Percentiles rank a stretch among this genome's conserved stretches.
phyloP scores from a whole-genome alignment of 495 filamentous ascomycete species.

The Pyrenula aspistea region DNA sequence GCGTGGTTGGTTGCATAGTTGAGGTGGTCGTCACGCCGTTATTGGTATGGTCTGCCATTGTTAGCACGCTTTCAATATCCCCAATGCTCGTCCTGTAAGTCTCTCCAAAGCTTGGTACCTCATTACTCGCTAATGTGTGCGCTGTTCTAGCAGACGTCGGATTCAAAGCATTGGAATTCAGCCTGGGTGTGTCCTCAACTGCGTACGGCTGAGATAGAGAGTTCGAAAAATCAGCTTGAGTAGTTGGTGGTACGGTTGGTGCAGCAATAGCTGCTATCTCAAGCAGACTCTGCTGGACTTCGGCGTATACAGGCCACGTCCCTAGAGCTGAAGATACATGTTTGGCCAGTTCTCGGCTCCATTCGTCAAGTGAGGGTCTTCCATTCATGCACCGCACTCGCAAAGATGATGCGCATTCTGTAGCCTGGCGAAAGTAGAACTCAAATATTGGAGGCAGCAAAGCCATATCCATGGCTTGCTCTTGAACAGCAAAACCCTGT shows the following conservation, averaged over 20 bases:
- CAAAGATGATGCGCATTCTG: neutral
- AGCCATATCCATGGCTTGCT: neutral
- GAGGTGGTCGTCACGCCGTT: neutral
- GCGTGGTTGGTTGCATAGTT: neutral
- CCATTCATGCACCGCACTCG: neutral
- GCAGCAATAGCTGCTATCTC: no score
- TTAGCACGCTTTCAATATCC: neutral
- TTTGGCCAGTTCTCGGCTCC: neutral
- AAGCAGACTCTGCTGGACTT: no score
- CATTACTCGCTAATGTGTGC: neutral
- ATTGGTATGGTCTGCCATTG: neutral
- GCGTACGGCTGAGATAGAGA: neutral
- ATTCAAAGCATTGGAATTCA: no score
- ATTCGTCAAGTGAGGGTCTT: neutral
- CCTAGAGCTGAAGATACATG: neutral
- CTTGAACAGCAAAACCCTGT: neutral
- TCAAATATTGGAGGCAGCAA: constrained; percentile 33
- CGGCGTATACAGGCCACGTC: neutral
- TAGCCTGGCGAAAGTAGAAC: constrained; percentile 15
- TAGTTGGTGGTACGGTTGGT: no score
- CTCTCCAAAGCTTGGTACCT: neutral
- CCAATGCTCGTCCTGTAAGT: neutral
- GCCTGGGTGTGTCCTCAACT: no score
- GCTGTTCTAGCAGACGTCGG: no score
- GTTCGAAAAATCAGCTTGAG: no score